Evolutionary conservation across 164 flowering plant genomes (phyloP), one percentile per base, ranked within the genome.

Genomic region (Kalanchoe fedtschenkoi): DNA sequence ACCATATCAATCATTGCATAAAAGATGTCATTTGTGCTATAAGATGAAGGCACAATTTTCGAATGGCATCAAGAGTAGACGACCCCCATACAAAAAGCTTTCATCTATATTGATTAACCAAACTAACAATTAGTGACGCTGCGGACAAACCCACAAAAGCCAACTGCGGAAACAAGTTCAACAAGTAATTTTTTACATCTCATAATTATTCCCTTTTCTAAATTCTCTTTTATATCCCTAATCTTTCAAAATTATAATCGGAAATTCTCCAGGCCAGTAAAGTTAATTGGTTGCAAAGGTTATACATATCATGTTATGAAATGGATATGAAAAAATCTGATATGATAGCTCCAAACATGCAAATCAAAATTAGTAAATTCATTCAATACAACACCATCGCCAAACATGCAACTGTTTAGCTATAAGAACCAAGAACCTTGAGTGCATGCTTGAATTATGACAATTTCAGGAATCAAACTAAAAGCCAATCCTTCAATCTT

Each of bases 381-480:
- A 2, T 21, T 47, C 29, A 22, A 11, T 43, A 14, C 28, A 21
- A 47, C 54, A 37, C n/a, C n/a, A n/a, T 15, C 39, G 13, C 14
- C 13, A 37, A 47, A 2, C 1, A 6, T 10, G 8, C 16, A 6
- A 47, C 13, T 29, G 10, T 22, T 6, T 22, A 21, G 3, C 29
- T 14, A 6, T 14, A 22, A 47, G 7, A 1, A 47, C 54, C 54
- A 21, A 22, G 11, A 47, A 90, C 99, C 78, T 69, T 66, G 29
- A 90, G 66, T 3, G 99, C 99, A 81, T 93, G 72, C 65, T 63
- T 75, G 61, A 90, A 67, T 71, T 93, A 88, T 56, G 84, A 65
- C 7, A 78, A 59, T 62, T n/a, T 93, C 99, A 2, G 97, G 99
- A 64, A 93, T 80, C 73, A 93, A 75, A 77, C 96, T 79, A 70